A percentile compares a stretch with the other conserved stretches of the same genome.
phyloP scores from a whole-genome alignment of 805 yeast species.

The Grigorovia humatica region DNA sequence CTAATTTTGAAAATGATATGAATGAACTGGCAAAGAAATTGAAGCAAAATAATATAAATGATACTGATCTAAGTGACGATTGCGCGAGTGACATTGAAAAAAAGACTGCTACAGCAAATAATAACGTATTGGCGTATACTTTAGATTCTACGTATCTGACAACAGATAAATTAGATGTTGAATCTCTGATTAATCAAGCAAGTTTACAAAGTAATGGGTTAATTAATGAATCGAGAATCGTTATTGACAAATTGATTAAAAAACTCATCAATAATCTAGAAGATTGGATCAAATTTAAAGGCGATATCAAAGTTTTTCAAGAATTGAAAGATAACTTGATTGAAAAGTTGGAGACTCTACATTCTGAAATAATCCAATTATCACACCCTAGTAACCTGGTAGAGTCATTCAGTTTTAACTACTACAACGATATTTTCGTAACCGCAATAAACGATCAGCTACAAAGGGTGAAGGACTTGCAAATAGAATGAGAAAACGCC shows the following conservation, averaged over 20 bases:
- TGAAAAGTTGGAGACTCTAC: background rate
- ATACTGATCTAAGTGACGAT: background rate
- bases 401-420: background rate
- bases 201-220: background rate
- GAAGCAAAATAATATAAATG: background rate
- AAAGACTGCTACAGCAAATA: background rate
- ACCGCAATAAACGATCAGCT: background rate
- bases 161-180: background rate
- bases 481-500: too few relatives aligned
- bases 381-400: background rate
- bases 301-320: background rate
- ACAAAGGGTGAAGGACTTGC: background rate
- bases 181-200: background rate
- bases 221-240: background rate
- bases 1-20: background rate
- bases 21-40: background rate
- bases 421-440: background rate
- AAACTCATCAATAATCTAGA: background rate
- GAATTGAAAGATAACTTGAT: conserved; percentile 3
- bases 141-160: background rate
- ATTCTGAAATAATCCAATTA: background rate
- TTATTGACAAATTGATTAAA: background rate
- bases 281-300: background rate
- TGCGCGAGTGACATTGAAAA: too few relatives aligned
- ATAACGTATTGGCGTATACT: background rate